Evolutionary conservation across 169 alveolate species (phyloP), one percentile per base, ranked within the genome.

Genomic region (Cryptosporidium parvum): DNA sequence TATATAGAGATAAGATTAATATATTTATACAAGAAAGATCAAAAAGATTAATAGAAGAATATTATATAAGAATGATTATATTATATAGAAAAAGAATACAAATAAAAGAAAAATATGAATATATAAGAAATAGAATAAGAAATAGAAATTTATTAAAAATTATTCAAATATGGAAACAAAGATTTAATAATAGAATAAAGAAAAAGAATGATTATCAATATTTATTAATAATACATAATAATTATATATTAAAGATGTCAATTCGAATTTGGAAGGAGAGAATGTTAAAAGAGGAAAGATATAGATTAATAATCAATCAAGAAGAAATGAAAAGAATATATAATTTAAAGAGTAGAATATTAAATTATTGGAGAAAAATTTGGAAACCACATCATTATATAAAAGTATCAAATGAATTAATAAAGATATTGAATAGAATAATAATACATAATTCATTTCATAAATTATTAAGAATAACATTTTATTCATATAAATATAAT

Each of bases 331-430:
- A 35, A 33, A 18, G 21, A 8, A 2, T 61, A 35, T 14, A 1
- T 16, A 29, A 45, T 53, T 31, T 31, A 26, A 37, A n/a, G 21
- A 80, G 51, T 0, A 21, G 42, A 12, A 8, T 59, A 16, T 62
- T 61, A 26, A 0, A 80, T 23, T 7, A 10, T 37, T 80, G 89
- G 89, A 80, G 21, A 62, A 26, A 9, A 2, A 42, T 39, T 62
- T 80, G 89, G 89, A 37, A 23, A 23, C 89, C 89, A 21, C 39
- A 80, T 65, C 37, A 70, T 10, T 80, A 62, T 42, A 18, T 62
- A 26, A 80, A 80, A 10, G 42, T 31, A 23, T 42, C 67, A 1
- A 45, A 37, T 4, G 53, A 31, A 31, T 16, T 80, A n/a, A 62
- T 80, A 2, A 39, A 45, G 18, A 23, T 80, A 26, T 44, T 80